phyloP scores from a whole-genome alignment of 164 flowering plant genomes.

The Sedum album region DNA sequence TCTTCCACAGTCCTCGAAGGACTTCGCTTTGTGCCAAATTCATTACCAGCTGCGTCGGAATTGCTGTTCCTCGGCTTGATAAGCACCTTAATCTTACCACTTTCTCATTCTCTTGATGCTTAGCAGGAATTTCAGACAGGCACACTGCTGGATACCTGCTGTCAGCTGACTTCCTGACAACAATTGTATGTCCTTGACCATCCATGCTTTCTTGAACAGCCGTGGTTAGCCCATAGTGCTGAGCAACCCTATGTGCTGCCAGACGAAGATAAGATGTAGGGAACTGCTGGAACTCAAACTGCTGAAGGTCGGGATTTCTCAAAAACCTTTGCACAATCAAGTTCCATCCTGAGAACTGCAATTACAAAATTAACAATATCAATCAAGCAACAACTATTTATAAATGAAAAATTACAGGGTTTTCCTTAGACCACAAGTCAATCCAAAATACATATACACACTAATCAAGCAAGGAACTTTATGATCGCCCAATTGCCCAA shows the following conservation, averaged over 20 bases:
- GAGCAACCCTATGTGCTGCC: conserved; percentile 94
- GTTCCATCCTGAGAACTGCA: conserved; percentile 44
- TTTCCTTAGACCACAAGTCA: not conserved
- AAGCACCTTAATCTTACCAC: conserved; percentile 53
- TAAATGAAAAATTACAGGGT: not conserved
- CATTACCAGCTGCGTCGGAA: conserved; percentile 29
- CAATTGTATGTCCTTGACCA: conserved; percentile 52
- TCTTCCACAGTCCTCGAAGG: conserved; percentile 73
- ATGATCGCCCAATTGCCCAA: not conserved
- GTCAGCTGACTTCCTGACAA: conserved; percentile 55
- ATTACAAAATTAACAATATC: not conserved
- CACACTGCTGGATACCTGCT: conserved; percentile 53
- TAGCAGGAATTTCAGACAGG: conserved; percentile 66
- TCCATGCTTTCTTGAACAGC: conserved; percentile 61
- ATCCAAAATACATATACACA: not conserved
- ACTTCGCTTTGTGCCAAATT: conserved; percentile 29
- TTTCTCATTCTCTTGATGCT: conserved; percentile 53
- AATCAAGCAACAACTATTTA: no score
- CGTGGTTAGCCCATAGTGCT: conserved; percentile 77
- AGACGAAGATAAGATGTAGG: conserved; percentile 90
- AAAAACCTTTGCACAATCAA: conserved; percentile 79
- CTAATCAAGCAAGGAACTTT: conserved; percentile 1
- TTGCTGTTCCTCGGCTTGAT: conserved; percentile 44
- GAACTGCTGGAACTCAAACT: conserved; percentile 78
- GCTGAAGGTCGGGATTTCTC: conserved; percentile 57